phyloP scores from a whole-genome alignment of 2,329 filamentous ascomycete species.

The Calonectria hawksworthii region DNA sequence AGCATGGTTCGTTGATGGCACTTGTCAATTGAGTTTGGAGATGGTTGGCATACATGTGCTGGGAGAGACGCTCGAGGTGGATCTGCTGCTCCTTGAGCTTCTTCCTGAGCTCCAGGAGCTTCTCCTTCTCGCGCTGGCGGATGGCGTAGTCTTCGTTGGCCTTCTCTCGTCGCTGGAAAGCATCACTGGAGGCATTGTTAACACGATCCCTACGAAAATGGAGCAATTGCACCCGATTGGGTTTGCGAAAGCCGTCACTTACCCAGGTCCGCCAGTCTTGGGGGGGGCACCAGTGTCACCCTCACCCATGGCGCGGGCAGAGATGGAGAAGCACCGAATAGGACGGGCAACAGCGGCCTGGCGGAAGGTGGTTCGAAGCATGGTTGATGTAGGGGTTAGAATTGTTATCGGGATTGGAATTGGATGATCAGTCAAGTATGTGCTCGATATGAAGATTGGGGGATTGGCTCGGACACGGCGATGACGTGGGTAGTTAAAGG shows the following conservation, averaged over 20 bases:
- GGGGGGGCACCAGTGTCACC: conserved; percentile 78
- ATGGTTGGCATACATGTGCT: conserved; percentile 79
- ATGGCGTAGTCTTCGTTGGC: conserved; percentile 90
- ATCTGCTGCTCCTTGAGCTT: conserved; percentile 83
- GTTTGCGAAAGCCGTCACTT: conserved; percentile 48
- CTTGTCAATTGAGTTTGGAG: conserved; percentile 21
- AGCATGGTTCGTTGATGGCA: conserved; percentile 19
- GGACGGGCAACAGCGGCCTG: conserved; percentile 69
- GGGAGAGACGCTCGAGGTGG: conserved; percentile 87
- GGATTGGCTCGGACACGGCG: conserved; percentile 31
- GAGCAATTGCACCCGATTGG: conserved; percentile 18
- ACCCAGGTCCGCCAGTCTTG: conserved; percentile 68
- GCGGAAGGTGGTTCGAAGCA: conserved; percentile 77
- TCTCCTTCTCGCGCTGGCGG: conserved; percentile 88
- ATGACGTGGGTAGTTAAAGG: conserved; percentile 43
- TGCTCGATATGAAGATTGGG: conserved; percentile 27
- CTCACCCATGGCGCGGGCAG: conserved; percentile 73
- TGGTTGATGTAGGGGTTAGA: conserved; percentile 53
- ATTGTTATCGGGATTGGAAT: conserved; percentile 17
- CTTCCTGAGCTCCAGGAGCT: conserved; percentile 83
- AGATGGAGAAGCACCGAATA: conserved; percentile 73
- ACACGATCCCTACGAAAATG: neutral
- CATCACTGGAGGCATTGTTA: conserved; percentile 72
- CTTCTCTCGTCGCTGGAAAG: conserved; percentile 92
- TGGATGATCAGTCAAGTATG: conserved; percentile 28